Percentiles rank a stretch among this genome's conserved stretches.
Conservation (phyloP, 805 yeast species). For the Metschnikowia proteae region DNA sequence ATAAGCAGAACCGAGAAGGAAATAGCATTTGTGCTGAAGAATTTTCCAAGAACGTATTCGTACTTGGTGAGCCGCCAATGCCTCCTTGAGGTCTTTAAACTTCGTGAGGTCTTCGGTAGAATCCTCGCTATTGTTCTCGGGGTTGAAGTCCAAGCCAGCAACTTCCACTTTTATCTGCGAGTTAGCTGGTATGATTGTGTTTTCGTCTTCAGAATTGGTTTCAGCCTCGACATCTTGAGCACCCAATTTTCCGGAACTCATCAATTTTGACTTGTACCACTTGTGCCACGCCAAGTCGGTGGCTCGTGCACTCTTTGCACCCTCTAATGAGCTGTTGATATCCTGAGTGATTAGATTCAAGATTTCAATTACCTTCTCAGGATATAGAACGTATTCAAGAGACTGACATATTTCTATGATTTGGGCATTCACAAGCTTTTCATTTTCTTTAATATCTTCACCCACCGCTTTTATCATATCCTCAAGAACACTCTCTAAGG, state of each 20-base stretch:
- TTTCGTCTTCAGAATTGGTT: conserved; percentile 4
- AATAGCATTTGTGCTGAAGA: conserved; percentile 69
- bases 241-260: conserved; percentile 20
- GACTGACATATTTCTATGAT: conserved; percentile 65
- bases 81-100: conserved; percentile 21
- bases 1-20: conserved; percentile 71
- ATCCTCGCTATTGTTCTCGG: background rate
- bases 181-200: background rate
- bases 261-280: conserved; percentile 1
- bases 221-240: conserved; percentile 12
- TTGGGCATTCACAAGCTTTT: conserved; percentile 42
- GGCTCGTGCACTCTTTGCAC: conserved; percentile 1
- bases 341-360: conserved; percentile 37
- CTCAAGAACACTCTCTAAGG: conserved; percentile 62
- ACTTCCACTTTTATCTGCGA: background rate
- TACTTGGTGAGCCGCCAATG: conserved; percentile 20
- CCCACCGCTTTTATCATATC: conserved; percentile 59
- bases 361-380: conserved; percentile 46
- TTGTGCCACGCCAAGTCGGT: background rate
- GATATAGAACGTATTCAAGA: conserved; percentile 52
- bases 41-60: conserved; percentile 52
- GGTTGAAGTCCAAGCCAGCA: background rate
- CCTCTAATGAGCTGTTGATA: conserved; percentile 3
- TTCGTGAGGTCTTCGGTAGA: conserved; percentile 5
- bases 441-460: conserved; percentile 45